Evolutionary conservation across 2,329 filamentous ascomycete species (phyloP).

Genomic region (Hyphodiscus sp.): DNA sequence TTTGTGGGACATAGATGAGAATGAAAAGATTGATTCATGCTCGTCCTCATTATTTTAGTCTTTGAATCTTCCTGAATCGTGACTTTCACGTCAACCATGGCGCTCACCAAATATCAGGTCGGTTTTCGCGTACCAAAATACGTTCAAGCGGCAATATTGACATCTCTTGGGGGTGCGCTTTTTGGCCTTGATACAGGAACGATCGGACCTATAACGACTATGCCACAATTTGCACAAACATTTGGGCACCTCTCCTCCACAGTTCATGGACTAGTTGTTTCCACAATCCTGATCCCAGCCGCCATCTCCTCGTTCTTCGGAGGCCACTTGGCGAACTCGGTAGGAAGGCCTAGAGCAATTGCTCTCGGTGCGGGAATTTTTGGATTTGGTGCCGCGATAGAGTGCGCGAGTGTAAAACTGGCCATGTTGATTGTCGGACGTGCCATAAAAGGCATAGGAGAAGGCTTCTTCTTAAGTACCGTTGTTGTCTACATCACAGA

Average conservation of each 20-base stretch:
- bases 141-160: constrained; percentile 21
- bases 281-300: constrained; percentile 51
- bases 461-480: constrained; percentile 53
- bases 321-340: constrained; percentile 44
- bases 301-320: constrained; percentile 51
- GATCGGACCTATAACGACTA: constrained; percentile 45
- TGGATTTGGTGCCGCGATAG: constrained; percentile 44
- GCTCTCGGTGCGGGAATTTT: constrained; percentile 46
- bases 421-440: constrained; percentile 49
- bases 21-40: no score
- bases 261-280: constrained; percentile 52
- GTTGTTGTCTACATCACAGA: constrained; percentile 55
- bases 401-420: constrained; percentile 41
- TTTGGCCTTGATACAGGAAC: constrained; percentile 41
- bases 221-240: constrained; percentile 37
- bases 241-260: constrained; percentile 46
- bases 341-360: constrained; percentile 44
- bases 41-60: no score
- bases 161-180: constrained; percentile 22
- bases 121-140: constrained; percentile 18
- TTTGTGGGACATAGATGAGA: no score
- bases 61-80: no score
- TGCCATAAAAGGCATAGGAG: constrained; percentile 49
- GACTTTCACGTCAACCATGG: no score
- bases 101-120: no score